Evolutionary conservation across 2,329 filamentous ascomycete genomes (phyloP).

Genomic region (Orbilia oligospora): DNA sequence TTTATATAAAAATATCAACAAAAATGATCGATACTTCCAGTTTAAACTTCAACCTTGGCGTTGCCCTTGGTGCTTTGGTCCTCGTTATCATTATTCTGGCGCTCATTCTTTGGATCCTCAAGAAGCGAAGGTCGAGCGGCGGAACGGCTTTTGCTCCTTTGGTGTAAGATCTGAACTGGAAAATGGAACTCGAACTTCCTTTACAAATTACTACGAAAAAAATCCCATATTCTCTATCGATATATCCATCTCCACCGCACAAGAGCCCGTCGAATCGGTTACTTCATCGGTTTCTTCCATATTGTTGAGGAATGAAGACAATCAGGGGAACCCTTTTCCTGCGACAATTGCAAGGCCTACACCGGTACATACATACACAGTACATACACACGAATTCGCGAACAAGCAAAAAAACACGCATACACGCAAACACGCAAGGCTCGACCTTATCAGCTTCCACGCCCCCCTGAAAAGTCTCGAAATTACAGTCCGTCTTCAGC

Average conservation of each 20-base stretch:
- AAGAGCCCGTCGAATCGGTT: neutral
- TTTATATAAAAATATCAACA: no score
- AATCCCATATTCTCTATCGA: no score
- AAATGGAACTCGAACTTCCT: no score
- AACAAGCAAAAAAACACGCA: neutral
- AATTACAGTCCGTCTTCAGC: neutral
- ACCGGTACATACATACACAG: no score
- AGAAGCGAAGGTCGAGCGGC: constrained; percentile 14
- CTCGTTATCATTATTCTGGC: constrained; percentile 29
- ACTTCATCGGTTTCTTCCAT: constrained; percentile 1
- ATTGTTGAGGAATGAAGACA: neutral
- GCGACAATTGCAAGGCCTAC: neutral
- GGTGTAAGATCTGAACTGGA: constrained; percentile 18
- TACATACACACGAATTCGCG: neutral
- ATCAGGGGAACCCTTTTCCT: neutral
- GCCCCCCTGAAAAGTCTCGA: neutral
- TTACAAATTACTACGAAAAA: no score
- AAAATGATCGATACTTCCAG: constrained; percentile 29
- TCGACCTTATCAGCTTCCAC: neutral
- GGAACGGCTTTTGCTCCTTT: constrained; percentile 32
- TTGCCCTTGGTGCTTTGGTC: constrained; percentile 34
- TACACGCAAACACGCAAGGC: neutral
- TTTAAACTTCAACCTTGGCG: constrained; percentile 30
- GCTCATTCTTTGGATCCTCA: constrained; percentile 33
- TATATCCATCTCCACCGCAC: neutral